These are phyloP conservation scores for Fusarium torulosum DNA, from an alignment of 2,329 filamentous ascomycete genomes.

Conservation along the genomic window DNA sequence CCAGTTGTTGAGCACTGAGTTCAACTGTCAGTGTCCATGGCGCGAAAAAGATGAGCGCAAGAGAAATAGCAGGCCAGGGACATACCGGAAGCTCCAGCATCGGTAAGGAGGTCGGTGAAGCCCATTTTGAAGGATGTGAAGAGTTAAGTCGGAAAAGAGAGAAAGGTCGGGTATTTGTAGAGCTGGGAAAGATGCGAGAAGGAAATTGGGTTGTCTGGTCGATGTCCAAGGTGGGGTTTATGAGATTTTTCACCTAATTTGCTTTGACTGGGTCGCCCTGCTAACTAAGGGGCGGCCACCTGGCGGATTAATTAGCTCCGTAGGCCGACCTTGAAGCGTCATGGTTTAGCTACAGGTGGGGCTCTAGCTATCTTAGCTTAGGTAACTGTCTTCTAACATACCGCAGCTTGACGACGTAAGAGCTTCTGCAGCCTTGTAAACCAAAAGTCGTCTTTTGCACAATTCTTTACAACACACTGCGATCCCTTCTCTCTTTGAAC, in stretches of 20 bases:
- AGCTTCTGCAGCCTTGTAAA: constrained; percentile 55
- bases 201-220: constrained; percentile 55
- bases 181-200: constrained; percentile 49
- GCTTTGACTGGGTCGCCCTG: constrained; percentile 40
- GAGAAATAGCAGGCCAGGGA: constrained; percentile 46
- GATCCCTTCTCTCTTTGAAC: constrained; percentile 2
- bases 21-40: constrained; percentile 52
- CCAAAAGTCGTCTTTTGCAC: constrained; percentile 21
- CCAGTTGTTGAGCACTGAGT: constrained; percentile 77
- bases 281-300: constrained; percentile 19
- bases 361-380: constrained; percentile 22
- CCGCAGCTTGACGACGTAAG: constrained; percentile 55
- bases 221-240: constrained; percentile 57
- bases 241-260: constrained; percentile 56
- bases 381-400: constrained; percentile 35
- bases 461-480: constrained; percentile 19
- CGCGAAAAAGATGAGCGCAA: constrained; percentile 44
- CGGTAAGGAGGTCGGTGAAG: constrained; percentile 76
- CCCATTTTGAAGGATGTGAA: constrained; percentile 67
- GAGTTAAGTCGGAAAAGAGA: constrained; percentile 44
- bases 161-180: constrained; percentile 48
- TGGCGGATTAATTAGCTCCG: constrained; percentile 31
- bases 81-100: constrained; percentile 68
- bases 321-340: constrained; percentile 9
- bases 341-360: constrained; percentile 18